Evolutionary conservation across 495 filamentous ascomycete genomes (phyloP).

Genomic region (Aspergillus ostianus): DNA sequence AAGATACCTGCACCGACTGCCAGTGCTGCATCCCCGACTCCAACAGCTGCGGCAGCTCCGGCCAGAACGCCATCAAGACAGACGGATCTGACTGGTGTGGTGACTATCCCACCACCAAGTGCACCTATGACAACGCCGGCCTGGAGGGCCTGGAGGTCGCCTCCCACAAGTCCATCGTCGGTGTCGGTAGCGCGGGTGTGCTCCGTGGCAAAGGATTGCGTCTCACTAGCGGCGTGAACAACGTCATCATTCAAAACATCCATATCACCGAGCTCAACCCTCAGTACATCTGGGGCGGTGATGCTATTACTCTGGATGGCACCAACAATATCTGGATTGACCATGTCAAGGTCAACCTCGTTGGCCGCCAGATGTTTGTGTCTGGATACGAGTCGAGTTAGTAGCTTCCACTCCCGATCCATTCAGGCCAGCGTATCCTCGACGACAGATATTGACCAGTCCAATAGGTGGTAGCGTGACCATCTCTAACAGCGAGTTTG

Average conservation of each 20-base stretch:
- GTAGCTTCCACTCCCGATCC: slow-evolving; percentile 3
- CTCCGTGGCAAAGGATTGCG: slow-evolving; percentile 41
- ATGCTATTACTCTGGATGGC: slow-evolving; percentile 36
- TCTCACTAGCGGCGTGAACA: slow-evolving; percentile 36
- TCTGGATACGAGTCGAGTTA: slow-evolving; percentile 26
- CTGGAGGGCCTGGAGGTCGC: slow-evolving; percentile 32
- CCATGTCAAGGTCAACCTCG: slow-evolving; percentile 34
- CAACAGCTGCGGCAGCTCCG: slow-evolving; percentile 26
- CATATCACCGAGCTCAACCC: slow-evolving; percentile 44
- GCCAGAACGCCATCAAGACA: slow-evolving; percentile 31
- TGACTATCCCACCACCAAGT: slow-evolving; percentile 25
- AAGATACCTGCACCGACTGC: slow-evolving; percentile 40
- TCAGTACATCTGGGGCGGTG: slow-evolving; percentile 42
- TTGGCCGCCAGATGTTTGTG: slow-evolving; percentile 33
- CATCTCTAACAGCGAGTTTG: slow-evolving; percentile 46
- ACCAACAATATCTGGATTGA: slow-evolving; percentile 38
- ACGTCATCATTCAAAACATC: slow-evolving; percentile 48
- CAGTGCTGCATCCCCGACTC: slow-evolving; percentile 30
- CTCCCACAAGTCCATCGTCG: slow-evolving; percentile 41
- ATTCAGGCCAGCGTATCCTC: not conserved
- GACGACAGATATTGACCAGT: not conserved
- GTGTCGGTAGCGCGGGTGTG: slow-evolving; percentile 34
- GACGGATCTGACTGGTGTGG: slow-evolving; percentile 32
- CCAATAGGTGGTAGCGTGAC: slow-evolving; percentile 28
- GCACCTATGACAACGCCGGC: slow-evolving; percentile 39